Evolutionary conservation across 257 asterid genomes (phyloP).

Genomic region (Cynanchum wilfordii): DNA sequence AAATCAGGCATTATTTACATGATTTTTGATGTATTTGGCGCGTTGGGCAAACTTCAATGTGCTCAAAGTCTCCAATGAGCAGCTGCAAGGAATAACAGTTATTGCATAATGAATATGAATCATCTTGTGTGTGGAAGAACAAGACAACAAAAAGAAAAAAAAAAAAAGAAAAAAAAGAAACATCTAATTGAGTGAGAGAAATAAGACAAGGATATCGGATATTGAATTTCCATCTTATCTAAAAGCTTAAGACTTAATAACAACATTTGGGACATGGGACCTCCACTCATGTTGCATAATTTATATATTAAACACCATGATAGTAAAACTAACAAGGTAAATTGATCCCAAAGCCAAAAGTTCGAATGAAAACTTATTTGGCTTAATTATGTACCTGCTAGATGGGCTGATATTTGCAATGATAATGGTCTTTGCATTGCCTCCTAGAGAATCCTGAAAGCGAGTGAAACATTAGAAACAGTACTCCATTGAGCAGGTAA

Average conservation of each 20-base stretch:
- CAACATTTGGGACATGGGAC: neutral
- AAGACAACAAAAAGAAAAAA: neutral
- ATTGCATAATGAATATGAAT: neutral
- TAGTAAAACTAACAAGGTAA: neutral
- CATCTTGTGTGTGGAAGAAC: neutral
- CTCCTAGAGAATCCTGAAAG: constrained; percentile 89
- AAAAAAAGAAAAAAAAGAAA: too few relatives aligned
- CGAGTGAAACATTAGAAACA: neutral
- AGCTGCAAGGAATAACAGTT: constrained; percentile 38
- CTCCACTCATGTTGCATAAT: too few relatives aligned
- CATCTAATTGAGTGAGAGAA: neutral
- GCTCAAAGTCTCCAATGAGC: constrained; percentile 78
- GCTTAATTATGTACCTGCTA: constrained; percentile 41
- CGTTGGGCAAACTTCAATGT: constrained; percentile 91
- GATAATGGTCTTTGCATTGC: constrained; percentile 93
- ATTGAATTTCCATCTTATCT: neutral
- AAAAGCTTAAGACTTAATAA: neutral
- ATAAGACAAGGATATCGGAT: neutral
- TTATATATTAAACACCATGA: neutral
- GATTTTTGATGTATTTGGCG: constrained; percentile 75
- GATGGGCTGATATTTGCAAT: constrained; percentile 96
- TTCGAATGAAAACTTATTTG: constrained; percentile 2
- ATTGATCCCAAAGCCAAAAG: neutral
- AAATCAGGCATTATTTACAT: constrained; percentile 34
- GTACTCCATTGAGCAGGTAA: neutral